Evolutionary conservation across 306 rosid genomes (phyloP), one percentile per base, ranked within the genome.

Genomic region (Ormosia emarginata): DNA sequence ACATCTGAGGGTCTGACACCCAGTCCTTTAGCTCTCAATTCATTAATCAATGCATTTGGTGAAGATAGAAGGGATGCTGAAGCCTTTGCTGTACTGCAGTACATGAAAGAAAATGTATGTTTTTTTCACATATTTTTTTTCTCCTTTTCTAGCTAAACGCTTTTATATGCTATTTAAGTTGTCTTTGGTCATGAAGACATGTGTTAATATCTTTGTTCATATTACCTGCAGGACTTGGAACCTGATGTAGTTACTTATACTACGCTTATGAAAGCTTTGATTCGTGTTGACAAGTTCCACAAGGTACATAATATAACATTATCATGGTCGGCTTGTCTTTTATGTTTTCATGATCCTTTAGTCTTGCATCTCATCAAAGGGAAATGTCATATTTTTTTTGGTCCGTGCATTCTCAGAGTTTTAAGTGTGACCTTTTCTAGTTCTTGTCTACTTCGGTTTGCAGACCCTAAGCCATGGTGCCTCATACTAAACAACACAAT

Each of bases 211-310:
- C 43, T 43, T 79, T 82, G 78, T 79, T 85, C 71, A 32, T 62
- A 64, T 46, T 64, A 70, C 85, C 78, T 83, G 89, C 97, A 94
- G 97, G 89, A 71, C 39, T 68, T 95, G 81, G 90, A 93, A 81
- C 95, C 97, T 67, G 98, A 94, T 82, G 98, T 94, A 57, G 86
- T 94, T 44, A 91, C 98, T n/a, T 94, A 90, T 80, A 94, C 98
- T n/a, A 94, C 98, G 0, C 97, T 94, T 30, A 94, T 94, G 97
- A 92, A 95, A 90, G 88, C 95, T 73, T 84, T 95, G 85, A 87
- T 93, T 73, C 97, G 94, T 18, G 97, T 89, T 24, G 97, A 89
- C 29, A 95, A 93, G 87, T 89, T 81, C 84, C 71, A 83, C 63
- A 87, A 93, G 97, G 98, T 95, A 86, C 29, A 18, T 43, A 33